Conservation (phyloP, 2,329 filamentous ascomycete genomes). For the Dactylonectria macrodidyma region DNA sequence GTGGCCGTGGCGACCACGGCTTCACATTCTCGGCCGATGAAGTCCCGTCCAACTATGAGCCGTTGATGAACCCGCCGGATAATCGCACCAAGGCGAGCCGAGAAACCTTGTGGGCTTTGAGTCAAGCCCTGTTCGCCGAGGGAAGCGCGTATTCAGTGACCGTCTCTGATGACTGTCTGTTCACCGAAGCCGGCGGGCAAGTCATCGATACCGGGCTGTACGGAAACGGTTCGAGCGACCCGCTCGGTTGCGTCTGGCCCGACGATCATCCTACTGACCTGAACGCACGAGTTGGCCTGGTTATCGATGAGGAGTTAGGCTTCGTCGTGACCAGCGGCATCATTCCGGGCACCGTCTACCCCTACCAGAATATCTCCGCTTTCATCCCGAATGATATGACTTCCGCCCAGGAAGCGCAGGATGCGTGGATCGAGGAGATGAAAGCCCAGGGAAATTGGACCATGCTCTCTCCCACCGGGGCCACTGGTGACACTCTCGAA, state of each 20-base stretch:
- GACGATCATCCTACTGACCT: constrained; percentile 18
- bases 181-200: constrained; percentile 26
- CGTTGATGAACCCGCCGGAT: constrained; percentile 18
- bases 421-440: constrained; percentile 20
- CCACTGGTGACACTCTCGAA: constrained; percentile 29
- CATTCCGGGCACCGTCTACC: constrained; percentile 21
- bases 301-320: constrained; percentile 29
- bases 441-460: background rate
- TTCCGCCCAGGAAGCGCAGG: constrained; percentile 19
- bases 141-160: constrained; percentile 21
- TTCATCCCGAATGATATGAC: constrained; percentile 28
- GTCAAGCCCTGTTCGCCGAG: constrained; percentile 22
- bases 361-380: constrained; percentile 25
- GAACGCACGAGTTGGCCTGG: constrained; percentile 16
- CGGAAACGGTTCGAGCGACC: constrained; percentile 15
- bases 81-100: constrained; percentile 26
- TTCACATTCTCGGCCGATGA: constrained; percentile 27
- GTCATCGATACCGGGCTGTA: constrained; percentile 23
- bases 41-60: constrained; percentile 10
- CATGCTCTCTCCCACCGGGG: constrained; percentile 21
- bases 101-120: constrained; percentile 12
- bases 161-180: constrained; percentile 20
- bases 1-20: constrained; percentile 27
- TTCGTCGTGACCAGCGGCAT: constrained; percentile 28
- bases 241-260: constrained; percentile 23